Evolutionary conservation across 129 eudicot species (phyloP), one percentile per base, ranked within the genome.

Genomic region (Helichrysum umbraculigerum): DNA sequence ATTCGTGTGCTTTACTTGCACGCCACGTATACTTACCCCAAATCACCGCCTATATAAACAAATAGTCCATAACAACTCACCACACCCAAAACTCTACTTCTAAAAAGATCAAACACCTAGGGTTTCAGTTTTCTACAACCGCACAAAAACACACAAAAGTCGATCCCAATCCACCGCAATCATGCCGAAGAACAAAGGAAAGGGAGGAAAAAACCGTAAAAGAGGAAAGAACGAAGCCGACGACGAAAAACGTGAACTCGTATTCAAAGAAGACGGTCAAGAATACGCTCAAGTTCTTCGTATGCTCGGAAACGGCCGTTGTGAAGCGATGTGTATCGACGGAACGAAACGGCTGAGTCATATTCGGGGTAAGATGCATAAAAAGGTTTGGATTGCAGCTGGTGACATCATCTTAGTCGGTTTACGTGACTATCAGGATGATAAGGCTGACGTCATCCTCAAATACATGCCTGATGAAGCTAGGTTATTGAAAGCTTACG

Each of bases 141-240:
- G 14, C 54, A 12, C 54, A 47, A 47, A 47, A 44, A 44, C 16
- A 42, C 16, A 42, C 14, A 42, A 42, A 42, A 42, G 4, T 10
- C 17, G 3, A 44, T 44, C 16, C 3, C 73, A 75, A 54, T 20
- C 28, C 77, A 61, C 66, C 77, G 41, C 62, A 9, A 74, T 25
- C 74, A 93, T 93, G 98, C 98, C 98, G 95, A 93, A 93, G 95
- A 93, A 93, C 83, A 93, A 93, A 76, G 98, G 98, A 50, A 93
- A 93, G 83, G 98, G 98, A 93, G 98, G 98, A 2, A 93, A 93
- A 85, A 93, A 93, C 30, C 86, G 98, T 70, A 93, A 93, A 87
- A 76, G 98, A 71, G 98, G 98, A 0, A 93, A 93, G 89, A 93
- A 93, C 91, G 98, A 93, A 54, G 98, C 98, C 42, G 98, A 93